These are phyloP conservation scores for Penicillium hesseltinei DNA, from an alignment of 2,329 filamentous ascomycete genomes.

Conservation along the genomic window DNA sequence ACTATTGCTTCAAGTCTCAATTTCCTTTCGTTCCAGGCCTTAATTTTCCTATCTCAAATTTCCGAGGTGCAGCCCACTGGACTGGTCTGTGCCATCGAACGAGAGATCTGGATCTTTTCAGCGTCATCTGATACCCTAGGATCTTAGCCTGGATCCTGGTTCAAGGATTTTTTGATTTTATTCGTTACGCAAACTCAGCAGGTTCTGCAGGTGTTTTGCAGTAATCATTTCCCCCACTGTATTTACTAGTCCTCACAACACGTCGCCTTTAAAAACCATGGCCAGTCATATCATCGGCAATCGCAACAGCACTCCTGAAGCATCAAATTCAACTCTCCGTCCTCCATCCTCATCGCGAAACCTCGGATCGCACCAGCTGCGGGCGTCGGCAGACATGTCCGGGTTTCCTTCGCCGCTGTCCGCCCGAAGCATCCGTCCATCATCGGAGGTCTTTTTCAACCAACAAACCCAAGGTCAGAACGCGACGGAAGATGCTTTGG, in stretches of 20 bases:
- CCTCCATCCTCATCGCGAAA: conserved; percentile 80
- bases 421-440: conserved; percentile 79
- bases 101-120: conserved; percentile 31
- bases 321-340: conserved; percentile 74
- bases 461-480: conserved; percentile 68
- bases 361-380: conserved; percentile 78
- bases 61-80: conserved; percentile 46
- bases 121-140: conserved; percentile 18
- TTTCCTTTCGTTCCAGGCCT: conserved; percentile 38
- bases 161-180: conserved; percentile 22
- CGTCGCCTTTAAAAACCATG: conserved; percentile 39
- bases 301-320: conserved; percentile 96
- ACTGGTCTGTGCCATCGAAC: conserved; percentile 43
- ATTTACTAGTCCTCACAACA: conserved; percentile 32
- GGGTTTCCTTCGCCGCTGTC: conserved; percentile 70
- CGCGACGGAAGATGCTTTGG: conserved; percentile 77
- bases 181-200: conserved; percentile 58
- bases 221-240: conserved; percentile 38
- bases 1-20: conserved; percentile 40
- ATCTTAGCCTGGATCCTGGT: conserved; percentile 17
- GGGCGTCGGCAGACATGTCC: conserved; percentile 94
- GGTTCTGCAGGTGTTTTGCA: conserved; percentile 71
- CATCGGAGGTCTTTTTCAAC: conserved; percentile 89
- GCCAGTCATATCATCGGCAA: conserved; percentile 72
- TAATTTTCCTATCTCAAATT: conserved; percentile 21